phyloP scores from a whole-genome alignment of 495 filamentous ascomycete species.

The Niebla homalea region DNA sequence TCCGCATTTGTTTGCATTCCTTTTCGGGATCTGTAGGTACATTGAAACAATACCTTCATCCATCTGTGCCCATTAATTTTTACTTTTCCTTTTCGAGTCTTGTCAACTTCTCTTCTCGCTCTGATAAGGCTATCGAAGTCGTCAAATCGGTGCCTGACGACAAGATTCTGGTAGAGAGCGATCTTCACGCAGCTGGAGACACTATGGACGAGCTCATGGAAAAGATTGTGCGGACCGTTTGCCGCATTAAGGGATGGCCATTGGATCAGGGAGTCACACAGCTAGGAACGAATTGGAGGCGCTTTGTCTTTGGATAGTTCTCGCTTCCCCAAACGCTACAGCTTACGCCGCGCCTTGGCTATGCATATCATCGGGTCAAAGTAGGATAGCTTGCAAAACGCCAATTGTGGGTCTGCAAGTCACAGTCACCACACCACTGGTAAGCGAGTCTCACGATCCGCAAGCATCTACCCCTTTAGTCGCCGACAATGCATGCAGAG shows the following conservation, averaged over 20 bases:
- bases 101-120: slow-evolving; percentile 60
- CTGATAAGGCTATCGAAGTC: slow-evolving; percentile 44
- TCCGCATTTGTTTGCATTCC: slow-evolving; percentile 86
- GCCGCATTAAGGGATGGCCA: slow-evolving; percentile 63
- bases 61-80: slow-evolving; percentile 58
- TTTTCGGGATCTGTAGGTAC: slow-evolving; percentile 72
- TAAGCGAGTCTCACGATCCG: too few species aligned
- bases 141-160: slow-evolving; percentile 65
- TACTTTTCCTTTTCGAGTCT: slow-evolving; percentile 81
- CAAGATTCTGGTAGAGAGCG: slow-evolving; percentile 74
- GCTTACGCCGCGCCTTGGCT: too few species aligned
- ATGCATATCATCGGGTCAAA: too few species aligned
- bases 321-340: too few species aligned
- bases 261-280: slow-evolving; percentile 56
- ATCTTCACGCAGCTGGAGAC: slow-evolving; percentile 72
- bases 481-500: too few species aligned
- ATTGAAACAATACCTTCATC: slow-evolving; percentile 64
- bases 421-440: too few species aligned
- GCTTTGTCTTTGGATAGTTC: slow-evolving; percentile 55
- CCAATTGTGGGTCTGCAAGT: too few species aligned
- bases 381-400: too few species aligned
- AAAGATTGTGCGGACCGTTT: slow-evolving; percentile 57
- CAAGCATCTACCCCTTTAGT: too few species aligned
- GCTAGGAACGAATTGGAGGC: slow-evolving; percentile 65
- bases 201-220: slow-evolving; percentile 71